Base-by-base conservation (phyloP, 352 stramenopile species). In the Phytophthora niederhauseri region DNA sequence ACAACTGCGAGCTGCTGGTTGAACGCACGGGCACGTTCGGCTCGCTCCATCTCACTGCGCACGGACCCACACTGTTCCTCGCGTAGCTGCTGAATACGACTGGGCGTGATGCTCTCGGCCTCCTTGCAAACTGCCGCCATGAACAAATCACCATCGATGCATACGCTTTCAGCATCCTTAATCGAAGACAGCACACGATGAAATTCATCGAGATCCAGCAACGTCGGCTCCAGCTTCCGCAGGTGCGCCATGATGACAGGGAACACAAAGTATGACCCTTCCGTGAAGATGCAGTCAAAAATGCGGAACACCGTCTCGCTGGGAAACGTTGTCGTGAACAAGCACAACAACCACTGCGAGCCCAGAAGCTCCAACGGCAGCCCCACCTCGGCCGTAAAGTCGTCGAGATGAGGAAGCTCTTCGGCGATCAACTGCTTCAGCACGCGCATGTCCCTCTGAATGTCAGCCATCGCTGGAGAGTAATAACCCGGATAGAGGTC, bases 311-410 rank as follows among this genome's bases (percentile, higher is more conserved):
- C 87, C 0, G 88, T 97, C 66, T 97, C 90, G 36, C 86, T 85
- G 4, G 88, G 89, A 22, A 98, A 93, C 2, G 89, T 97, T 19
- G 92, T 98, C 6, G 94, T 94, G 73, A 97, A 98, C 17, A 97
- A 66, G 60, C 92, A 98, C 8, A 98, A 53, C 19, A 97, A 75
- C 92, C 92, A 98, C 80, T 97, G 90, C 7, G 89, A 95, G 2
- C 91, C 92, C 4, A 98, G 64, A 2, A 97, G 75, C 60, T 97
- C 87, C 14, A 98, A 76, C n/a, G 89, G 91, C 20, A 97, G 74
- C 2, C 88, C 88, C 38, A 96, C 72, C 22, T 93, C 75, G 11
- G 77, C 68, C 2, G 91, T 89, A 54, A 93, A 93, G n/a, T 87
- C 78, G 14, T 96, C 76, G 0, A 98, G 64, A 8, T 69, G 49